phyloP scores from a whole-genome alignment of 495 filamentous ascomycete species.

The Neurospora sp. region DNA sequence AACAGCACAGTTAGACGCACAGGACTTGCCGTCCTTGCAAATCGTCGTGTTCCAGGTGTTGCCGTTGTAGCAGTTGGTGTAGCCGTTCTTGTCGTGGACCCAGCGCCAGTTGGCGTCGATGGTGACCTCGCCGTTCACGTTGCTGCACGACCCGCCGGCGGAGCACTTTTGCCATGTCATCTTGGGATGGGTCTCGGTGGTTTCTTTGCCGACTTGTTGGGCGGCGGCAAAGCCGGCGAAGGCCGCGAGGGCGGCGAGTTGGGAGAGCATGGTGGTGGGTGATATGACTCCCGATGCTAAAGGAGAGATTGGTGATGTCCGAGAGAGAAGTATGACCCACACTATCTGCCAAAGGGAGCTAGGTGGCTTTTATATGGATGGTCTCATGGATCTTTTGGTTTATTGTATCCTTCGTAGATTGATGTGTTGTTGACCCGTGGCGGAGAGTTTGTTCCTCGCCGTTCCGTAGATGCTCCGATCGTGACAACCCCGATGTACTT shows the following conservation, averaged over 20 bases:
- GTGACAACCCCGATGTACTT: too few species aligned
- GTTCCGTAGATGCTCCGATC: not conserved
- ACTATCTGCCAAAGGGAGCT: not conserved
- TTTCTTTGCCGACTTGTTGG: conserved; percentile 47
- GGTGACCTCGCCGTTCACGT: conserved; percentile 30
- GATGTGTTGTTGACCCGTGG: not conserved
- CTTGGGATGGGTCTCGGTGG: conserved; percentile 47
- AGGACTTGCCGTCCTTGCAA: conserved; percentile 26
- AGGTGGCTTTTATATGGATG: conserved; percentile 10
- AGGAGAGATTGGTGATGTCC: not conserved
- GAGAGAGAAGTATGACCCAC: not conserved
- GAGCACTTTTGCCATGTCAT: conserved; percentile 48
- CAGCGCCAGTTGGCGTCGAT: conserved; percentile 42
- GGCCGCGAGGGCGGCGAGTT: conserved; percentile 21
- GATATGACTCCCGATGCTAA: not conserved
- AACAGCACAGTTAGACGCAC: conserved; percentile 34
- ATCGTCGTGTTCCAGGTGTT: conserved; percentile 35
- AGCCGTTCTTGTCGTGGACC: conserved; percentile 28
- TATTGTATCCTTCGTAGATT: too few species aligned
- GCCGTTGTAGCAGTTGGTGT: conserved; percentile 37
- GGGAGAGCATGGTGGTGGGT: conserved; percentile 14
- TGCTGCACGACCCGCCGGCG: conserved; percentile 36
- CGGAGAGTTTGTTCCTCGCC: not conserved
- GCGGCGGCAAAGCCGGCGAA: conserved; percentile 27
- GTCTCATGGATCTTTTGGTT: not conserved